These are phyloP conservation scores for Cyberlindnera japonica DNA, from an alignment of 805 yeast species.

Conservation along the genomic window DNA sequence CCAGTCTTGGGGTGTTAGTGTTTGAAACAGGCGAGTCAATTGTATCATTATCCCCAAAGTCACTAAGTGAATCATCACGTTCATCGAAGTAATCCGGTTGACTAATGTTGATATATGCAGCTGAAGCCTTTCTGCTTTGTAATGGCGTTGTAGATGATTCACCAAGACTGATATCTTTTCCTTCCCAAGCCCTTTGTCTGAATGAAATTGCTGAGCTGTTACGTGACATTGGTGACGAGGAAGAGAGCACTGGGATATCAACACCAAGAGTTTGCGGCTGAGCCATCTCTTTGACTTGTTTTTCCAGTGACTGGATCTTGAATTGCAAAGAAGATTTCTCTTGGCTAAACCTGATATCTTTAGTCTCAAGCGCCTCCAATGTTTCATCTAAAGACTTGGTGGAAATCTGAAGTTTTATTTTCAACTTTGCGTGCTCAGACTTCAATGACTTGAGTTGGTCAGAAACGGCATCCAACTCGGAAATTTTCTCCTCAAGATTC, in stretches of 20 bases:
- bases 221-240: constrained; percentile 10
- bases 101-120: constrained; percentile 7
- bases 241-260: constrained; percentile 5
- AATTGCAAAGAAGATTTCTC: constrained; percentile 18
- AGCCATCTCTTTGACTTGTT: constrained; percentile 14
- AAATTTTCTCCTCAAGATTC: constrained; percentile 29
- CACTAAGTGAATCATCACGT: constrained; percentile 12
- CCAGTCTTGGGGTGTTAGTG: constrained; percentile 11
- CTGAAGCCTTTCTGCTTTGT: constrained; percentile 26
- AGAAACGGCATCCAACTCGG: constrained; percentile 22
- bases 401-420: constrained; percentile 20
- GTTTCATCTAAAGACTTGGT: constrained; percentile 27
- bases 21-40: constrained; percentile 21
- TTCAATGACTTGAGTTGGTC: constrained; percentile 19
- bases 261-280: constrained; percentile 19
- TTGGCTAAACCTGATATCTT: constrained; percentile 16
- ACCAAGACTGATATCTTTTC: constrained; percentile 36
- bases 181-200: constrained; percentile 24
- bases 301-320: constrained; percentile 21
- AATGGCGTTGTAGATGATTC: constrained; percentile 47
- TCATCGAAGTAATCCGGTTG: constrained; percentile 19
- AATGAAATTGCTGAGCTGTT: constrained; percentile 21
- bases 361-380: constrained; percentile 23
- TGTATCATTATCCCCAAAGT: constrained; percentile 14
- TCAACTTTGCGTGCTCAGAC: constrained; percentile 26